Base-by-base conservation (phyloP, 345 rosid genomes). In the Cardiospermum halicacabum region DNA sequence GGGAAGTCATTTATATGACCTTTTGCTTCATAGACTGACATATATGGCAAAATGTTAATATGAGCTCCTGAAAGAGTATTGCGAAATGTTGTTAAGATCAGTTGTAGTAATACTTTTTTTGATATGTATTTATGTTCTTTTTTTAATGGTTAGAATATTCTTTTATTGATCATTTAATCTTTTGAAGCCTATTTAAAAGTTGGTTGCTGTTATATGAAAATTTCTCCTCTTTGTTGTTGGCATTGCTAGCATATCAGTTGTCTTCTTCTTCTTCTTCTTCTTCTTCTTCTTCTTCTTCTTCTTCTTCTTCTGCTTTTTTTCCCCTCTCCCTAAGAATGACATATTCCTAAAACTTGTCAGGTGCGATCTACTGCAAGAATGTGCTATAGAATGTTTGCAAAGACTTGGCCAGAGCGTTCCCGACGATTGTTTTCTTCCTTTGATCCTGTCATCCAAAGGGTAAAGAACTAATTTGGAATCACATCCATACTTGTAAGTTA, bases 391-490 rank as follows among this genome's bases (percentile, higher is more conserved):
- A 79, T 94, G 91, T 94, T 91, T 79, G 81, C 96, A 65, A 94
- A 89, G 77, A 94, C 99, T 19, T 94, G 99, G 99, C 97, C 97
- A 37, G 97, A 89, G 67, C 96, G 97, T 56, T 89, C 99, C n/a
- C 91, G 93, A 47, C 93, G 93, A 66, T 80, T 94, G 69, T 91
- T 91, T 84, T 78, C 82, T 60, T 91, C 90, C 64, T 91, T 94
- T 78, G 99, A 94, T 80, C 89, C 92, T 73, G 99, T 76, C 72
- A 94, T 94, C 73, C 99, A 91, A 72, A 93, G 99, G 89, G 99
- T 91, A 87, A 64, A 68, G 53, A 49, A 48, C 61, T 66, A 69
- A 10, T 60, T 37, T 65, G 34, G 12, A 22, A 66, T 19, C 30
- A 18, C 50, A 55, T 19, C 11, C 9, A 4, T 59, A 21, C 32